Evolutionary conservation across 1,284 basidiomycete genomes (phyloP).

Genomic region (Schizophyllum amplum): DNA sequence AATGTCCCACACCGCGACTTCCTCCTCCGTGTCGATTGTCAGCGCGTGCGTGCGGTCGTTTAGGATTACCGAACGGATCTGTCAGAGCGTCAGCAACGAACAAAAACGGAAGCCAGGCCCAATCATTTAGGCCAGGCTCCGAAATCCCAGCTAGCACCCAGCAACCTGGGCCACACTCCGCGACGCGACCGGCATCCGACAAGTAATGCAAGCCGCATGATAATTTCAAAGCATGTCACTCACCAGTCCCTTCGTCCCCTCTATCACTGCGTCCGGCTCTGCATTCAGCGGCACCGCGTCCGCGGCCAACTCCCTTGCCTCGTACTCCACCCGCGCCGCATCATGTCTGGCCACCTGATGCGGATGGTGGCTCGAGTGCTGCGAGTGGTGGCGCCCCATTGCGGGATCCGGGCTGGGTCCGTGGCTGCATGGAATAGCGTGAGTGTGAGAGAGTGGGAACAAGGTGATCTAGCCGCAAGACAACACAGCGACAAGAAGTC

Average conservation of each 20-base stretch:
- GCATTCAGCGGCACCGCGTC: slow-evolving; percentile 66
- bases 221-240: too few relatives aligned
- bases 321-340: slow-evolving; percentile 48
- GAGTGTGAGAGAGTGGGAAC: background rate
- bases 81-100: background rate
- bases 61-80: slow-evolving; percentile 59
- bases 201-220: too few relatives aligned
- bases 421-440: background rate
- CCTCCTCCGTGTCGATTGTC: slow-evolving; percentile 81
- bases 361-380: slow-evolving; percentile 5
- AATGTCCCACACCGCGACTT: slow-evolving; percentile 92
- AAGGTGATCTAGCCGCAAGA: too few relatives aligned
- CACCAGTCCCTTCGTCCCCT: slow-evolving; percentile 79
- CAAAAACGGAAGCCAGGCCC: too few relatives aligned
- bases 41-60: slow-evolving; percentile 92
- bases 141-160: too few relatives aligned
- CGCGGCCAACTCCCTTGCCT: slow-evolving; percentile 74
- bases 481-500: too few relatives aligned
- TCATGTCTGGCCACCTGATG: slow-evolving; percentile 24
- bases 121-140: too few relatives aligned
- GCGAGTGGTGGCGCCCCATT: background rate
- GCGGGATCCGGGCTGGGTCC: background rate
- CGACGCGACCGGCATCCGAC: too few relatives aligned
- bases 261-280: slow-evolving; percentile 64
- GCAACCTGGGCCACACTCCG: too few relatives aligned